A percentile compares a stretch with the other conserved stretches of the same genome.
Conservation (phyloP, 768 basidiomycete genomes). For the Postia placenta region DNA sequence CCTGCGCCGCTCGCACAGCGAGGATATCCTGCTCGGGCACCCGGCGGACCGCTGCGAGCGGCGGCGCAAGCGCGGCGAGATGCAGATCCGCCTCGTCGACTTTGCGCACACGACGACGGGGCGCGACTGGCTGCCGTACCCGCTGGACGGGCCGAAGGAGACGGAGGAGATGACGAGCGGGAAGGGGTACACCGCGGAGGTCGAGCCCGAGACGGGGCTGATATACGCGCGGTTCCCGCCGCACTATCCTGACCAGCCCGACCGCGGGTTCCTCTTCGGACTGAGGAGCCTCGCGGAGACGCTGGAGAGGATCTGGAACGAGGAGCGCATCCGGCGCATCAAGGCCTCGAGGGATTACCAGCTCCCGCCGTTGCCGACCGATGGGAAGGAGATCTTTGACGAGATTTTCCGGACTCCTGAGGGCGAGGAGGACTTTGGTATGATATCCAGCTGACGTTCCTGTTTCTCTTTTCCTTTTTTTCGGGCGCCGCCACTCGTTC, state of each 20-base stretch:
- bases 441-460: conserved; percentile 58
- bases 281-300: conserved; percentile 73
- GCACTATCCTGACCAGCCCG: conserved; percentile 82
- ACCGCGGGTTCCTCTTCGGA: conserved; percentile 92
- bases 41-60: conserved; percentile 55
- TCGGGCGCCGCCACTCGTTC: neutral
- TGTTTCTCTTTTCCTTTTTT: neutral
- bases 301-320: conserved; percentile 82
- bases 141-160: conserved; percentile 35
- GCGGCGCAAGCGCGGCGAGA: conserved; percentile 80
- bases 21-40: conserved; percentile 69
- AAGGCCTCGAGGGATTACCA: conserved; percentile 56
- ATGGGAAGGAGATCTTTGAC: conserved; percentile 76
- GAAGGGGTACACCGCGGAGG: conserved; percentile 76
- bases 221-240: conserved; percentile 93
- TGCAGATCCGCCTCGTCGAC: conserved; percentile 95
- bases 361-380: conserved; percentile 57
- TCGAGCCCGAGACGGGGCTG: conserved; percentile 77
- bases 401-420: conserved; percentile 53
- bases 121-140: conserved; percentile 75
- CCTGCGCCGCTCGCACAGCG: conserved; percentile 72
- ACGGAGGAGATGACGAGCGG: conserved; percentile 44
- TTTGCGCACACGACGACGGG: conserved; percentile 99
- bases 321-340: conserved; percentile 68
- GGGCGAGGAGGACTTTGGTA: conserved; percentile 68